Evolutionary conservation across 805 yeast genomes (phyloP).

Genomic region (Teunomyces aglyptinius): DNA sequence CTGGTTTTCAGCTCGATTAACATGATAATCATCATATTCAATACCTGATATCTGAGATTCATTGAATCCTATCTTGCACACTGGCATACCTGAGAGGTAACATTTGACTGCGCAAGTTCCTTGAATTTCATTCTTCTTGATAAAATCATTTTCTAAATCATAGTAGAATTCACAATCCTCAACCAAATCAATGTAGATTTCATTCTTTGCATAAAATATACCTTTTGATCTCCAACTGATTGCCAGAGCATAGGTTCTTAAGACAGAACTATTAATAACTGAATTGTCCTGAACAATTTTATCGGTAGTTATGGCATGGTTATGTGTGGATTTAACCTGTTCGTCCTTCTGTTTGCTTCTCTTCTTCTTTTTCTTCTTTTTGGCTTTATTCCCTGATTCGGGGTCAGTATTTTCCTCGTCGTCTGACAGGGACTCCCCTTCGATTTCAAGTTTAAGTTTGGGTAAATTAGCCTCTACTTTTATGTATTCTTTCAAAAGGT

Average conservation of each 20-base stretch:
- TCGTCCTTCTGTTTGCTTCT: constrained; percentile 7
- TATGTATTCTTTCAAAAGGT: constrained; percentile 74
- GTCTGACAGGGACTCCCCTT: constrained; percentile 11
- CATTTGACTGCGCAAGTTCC: constrained; percentile 37
- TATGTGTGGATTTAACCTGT: constrained; percentile 36
- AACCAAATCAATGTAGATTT: constrained; percentile 41
- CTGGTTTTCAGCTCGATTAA: constrained; percentile 13
- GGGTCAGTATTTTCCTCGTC: constrained; percentile 1
- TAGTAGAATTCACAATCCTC: constrained; percentile 37
- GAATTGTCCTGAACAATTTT: constrained; percentile 20
- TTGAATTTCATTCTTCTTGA: constrained; percentile 31
- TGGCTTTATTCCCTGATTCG: constrained; percentile 9
- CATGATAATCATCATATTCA: constrained; percentile 19
- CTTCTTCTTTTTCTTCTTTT: constrained; percentile 12
- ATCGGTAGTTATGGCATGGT: constrained; percentile 36
- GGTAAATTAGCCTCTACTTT: constrained; percentile 48
- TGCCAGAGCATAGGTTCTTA: constrained; percentile 69
- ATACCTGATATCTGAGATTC: constrained; percentile 37
- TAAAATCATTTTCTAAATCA: constrained; percentile 26
- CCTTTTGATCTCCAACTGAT: constrained; percentile 48
- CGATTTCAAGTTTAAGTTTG: constrained; percentile 10
- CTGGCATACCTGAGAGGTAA: constrained; percentile 46
- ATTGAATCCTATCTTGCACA: constrained; percentile 40
- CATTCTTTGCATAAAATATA: constrained; percentile 43
- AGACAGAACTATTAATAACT: constrained; percentile 62